Evolutionary conservation across 768 basidiomycete species (phyloP).

Genomic region (Lentinula raphanica): DNA sequence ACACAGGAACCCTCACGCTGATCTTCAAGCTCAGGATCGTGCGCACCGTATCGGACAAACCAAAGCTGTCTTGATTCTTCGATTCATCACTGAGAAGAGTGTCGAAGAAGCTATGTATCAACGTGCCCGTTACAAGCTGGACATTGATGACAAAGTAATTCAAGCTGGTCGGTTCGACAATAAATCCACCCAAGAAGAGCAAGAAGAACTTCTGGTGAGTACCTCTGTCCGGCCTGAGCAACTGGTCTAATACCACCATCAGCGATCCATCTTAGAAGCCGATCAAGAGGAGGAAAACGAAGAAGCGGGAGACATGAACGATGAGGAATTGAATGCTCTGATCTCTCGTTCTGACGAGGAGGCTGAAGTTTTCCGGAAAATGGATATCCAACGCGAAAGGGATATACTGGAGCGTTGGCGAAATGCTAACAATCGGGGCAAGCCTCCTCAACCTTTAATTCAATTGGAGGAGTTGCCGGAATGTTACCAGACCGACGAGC

Average conservation of each 20-base stretch:
- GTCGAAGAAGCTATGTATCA: conserved; percentile 98
- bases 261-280: conserved; percentile 88
- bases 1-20: conserved; percentile 92
- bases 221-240: neutral
- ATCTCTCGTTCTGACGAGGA: conserved; percentile 85
- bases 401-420: conserved; percentile 65
- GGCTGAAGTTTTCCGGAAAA: conserved; percentile 64
- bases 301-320: conserved; percentile 88
- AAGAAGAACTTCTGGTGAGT: conserved; percentile 88
- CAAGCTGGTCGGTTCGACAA: conserved; percentile 99
- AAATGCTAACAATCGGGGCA: conserved; percentile 68
- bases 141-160: conserved; percentile 98
- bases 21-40: conserved; percentile 99
- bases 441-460: conserved; percentile 72
- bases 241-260: conserved; percentile 11
- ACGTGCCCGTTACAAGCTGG: conserved; percentile 91
- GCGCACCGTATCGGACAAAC: conserved; percentile 99
- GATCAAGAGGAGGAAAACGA: conserved; percentile 89
- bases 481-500: conserved; percentile 83
- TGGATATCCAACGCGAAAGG: conserved; percentile 78
- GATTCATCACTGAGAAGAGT: conserved; percentile 96
- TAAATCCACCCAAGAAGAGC: conserved; percentile 96
- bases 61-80: conserved; percentile 91
- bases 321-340: conserved; percentile 91
- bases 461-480: conserved; percentile 87